Evolutionary conservation across 2,329 filamentous ascomycete genomes (phyloP).

Genomic region (Sclerotinia trifoliorum): DNA sequence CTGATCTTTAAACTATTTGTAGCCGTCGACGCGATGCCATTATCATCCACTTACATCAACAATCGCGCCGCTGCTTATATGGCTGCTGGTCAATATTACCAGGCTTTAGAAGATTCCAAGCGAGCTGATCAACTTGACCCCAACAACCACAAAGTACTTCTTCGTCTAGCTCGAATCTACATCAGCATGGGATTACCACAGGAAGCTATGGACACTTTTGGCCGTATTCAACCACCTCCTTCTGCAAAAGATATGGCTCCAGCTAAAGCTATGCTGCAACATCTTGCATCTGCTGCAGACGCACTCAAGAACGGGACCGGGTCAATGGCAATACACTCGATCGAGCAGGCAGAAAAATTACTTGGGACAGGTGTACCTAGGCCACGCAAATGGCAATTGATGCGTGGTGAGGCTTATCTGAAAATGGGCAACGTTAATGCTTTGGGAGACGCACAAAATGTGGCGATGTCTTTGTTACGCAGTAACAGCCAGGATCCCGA

Average conservation of each 20-base stretch:
- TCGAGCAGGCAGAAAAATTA: slow-evolving; percentile 84
- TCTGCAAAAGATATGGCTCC: slow-evolving; percentile 81
- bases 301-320: slow-evolving; percentile 72
- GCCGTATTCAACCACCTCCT: slow-evolving; percentile 74
- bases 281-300: slow-evolving; percentile 77
- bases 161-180: slow-evolving; percentile 86
- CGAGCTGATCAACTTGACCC: slow-evolving; percentile 80
- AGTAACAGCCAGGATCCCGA: slow-evolving; percentile 90
- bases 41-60: slow-evolving; percentile 84
- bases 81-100: slow-evolving; percentile 73
- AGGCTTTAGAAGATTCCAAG: slow-evolving; percentile 84
- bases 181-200: slow-evolving; percentile 82
- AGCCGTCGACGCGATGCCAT: slow-evolving; percentile 87
- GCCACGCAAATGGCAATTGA: slow-evolving; percentile 89
- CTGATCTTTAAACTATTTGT: slow-evolving; percentile 28
- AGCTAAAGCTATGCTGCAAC: slow-evolving; percentile 81
- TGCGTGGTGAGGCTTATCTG: slow-evolving; percentile 87
- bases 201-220: slow-evolving; percentile 81
- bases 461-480: slow-evolving; percentile 83
- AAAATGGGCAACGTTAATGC: slow-evolving; percentile 91
- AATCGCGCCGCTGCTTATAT: slow-evolving; percentile 96
- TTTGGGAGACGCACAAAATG: slow-evolving; percentile 85
- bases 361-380: slow-evolving; percentile 73
- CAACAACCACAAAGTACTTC: slow-evolving; percentile 80
- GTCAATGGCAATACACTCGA: slow-evolving; percentile 87